Base-by-base conservation (phyloP, 805 yeast genomes). In the Candida corydali region DNA sequence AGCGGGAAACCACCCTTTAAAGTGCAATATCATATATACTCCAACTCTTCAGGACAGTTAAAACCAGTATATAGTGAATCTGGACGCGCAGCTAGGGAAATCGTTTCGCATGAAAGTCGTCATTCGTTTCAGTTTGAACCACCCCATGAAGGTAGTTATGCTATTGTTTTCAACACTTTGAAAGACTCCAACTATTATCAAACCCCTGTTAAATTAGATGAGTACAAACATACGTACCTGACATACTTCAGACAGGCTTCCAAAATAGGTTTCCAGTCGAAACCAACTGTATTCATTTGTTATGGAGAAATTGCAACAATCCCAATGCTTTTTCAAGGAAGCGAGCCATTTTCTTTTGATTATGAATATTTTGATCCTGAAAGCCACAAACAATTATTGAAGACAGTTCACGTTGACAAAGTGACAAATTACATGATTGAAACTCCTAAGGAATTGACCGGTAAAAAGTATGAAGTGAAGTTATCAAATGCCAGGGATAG, bases 1-100 rank as follows among this genome's bases (percentile, higher is more conserved):
- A 59, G 71, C 0, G 98, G 98, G 12, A 75, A 80, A 19, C 84
- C 95, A 0, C 97, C 98, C 1, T 93, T 83, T 61, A 71, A 70
- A 37, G 69, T 87, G 17, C 73, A 69, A 27, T 80, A 82, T 42
- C 70, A 73, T 29, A 78, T 82, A 10, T 83, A 76, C 49, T 75
- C 76, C 39, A 46, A 63, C 46, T 40, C 50, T 3, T 46, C 60
- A 7, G 64, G 66, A 0, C 38, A 54, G 3, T 39, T 64, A 12
- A 54, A 48, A 27, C 69, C 66, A 1, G 52, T 65, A 3, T 52
- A 50, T 17, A 57, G 51, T 12, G 63, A 61, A 8, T 43, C 51
- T 9, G 73, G 70, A 2, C 36, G 45, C 30, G 38, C 51, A 5
- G 46, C 51, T 0, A 52, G 65, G 18, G 40, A 41, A 1, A 41